A percentile compares a stretch with the other conserved stretches of the same genome.
These are phyloP conservation scores for Corynespora cassiicola DNA, from an alignment of 2,329 filamentous ascomycete genomes.

Conservation along the genomic window DNA sequence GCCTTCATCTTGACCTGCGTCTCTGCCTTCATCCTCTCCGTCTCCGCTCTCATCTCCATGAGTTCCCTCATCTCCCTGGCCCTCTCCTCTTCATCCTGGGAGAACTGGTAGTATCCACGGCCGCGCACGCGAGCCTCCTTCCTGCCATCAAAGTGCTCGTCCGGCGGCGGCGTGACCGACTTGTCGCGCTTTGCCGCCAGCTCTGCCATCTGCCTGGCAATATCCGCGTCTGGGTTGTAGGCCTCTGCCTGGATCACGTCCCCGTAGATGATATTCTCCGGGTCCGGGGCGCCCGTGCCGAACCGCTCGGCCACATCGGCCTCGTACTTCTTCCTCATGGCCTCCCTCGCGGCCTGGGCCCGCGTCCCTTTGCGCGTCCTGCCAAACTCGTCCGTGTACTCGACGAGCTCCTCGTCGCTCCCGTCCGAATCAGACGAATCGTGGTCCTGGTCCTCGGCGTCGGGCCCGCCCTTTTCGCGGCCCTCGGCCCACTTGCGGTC, in stretches of 20 bases:
- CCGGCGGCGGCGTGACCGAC: constrained; percentile 78
- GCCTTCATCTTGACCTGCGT: constrained; percentile 62
- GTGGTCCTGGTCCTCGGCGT: constrained; percentile 49
- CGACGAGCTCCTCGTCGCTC: constrained; percentile 70
- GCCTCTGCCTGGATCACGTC: constrained; percentile 84
- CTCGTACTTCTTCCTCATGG: constrained; percentile 62
- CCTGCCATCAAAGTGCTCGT: constrained; percentile 84
- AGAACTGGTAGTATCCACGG: constrained; percentile 91
- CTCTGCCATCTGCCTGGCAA: constrained; percentile 74
- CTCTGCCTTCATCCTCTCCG: constrained; percentile 67
- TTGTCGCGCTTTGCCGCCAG: constrained; percentile 80
- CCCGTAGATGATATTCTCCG: constrained; percentile 78
- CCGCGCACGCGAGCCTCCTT: constrained; percentile 87
- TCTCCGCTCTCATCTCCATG: constrained; percentile 70
- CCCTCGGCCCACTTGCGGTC: constrained; percentile 92
- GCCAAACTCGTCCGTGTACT: constrained; percentile 92
- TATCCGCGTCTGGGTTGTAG: constrained; percentile 75
- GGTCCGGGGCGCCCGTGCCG: constrained; percentile 71
- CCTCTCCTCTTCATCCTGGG: constrained; percentile 71
- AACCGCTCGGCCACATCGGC: constrained; percentile 71
- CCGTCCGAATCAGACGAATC: constrained; percentile 42
- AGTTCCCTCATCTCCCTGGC: constrained; percentile 79
- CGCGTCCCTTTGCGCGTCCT: constrained; percentile 77
- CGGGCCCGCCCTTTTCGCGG: constrained; percentile 52
- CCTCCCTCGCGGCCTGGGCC: constrained; percentile 69